These are phyloP conservation scores for Rheum nobile DNA, from an alignment of 148 eudicot genomes.

Conservation along the genomic window DNA sequence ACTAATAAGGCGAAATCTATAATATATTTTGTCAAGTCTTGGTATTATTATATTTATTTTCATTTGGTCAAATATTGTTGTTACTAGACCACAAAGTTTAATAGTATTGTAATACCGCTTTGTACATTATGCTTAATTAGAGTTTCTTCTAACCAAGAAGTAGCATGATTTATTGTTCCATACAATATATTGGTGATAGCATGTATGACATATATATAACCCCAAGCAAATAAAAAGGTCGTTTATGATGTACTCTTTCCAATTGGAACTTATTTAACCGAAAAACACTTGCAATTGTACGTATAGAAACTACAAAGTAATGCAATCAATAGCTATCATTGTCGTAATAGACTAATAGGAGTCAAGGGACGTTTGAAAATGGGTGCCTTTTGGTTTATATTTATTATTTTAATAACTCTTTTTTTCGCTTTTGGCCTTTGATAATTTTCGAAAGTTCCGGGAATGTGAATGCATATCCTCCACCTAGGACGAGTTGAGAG, in stretches of 20 bases:
- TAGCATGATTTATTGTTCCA: neutral
- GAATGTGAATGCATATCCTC: neutral
- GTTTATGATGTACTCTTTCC: neutral
- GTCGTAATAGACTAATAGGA: neutral
- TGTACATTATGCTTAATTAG: neutral
- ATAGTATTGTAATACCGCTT: neutral
- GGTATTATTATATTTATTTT: too few relatives aligned
- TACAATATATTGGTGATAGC: neutral
- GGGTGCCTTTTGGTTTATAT: neutral
- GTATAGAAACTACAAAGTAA: neutral
- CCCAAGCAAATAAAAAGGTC: neutral
- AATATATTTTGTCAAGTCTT: neutral
- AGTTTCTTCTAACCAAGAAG: neutral
- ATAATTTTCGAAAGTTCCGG: neutral
- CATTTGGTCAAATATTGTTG: neutral
- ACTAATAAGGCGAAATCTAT: too few relatives aligned
- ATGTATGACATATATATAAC: neutral
- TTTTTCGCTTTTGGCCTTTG: neutral
- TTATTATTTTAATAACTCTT: neutral
- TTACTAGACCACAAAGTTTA: neutral
- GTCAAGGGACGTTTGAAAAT: conserved; percentile 6
- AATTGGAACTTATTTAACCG: too few relatives aligned
- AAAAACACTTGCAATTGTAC: neutral
- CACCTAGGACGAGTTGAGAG: neutral
- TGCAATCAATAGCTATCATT: neutral